Base-by-base conservation (phyloP, 345 rosid genomes). In the Aurinia saxatilis region DNA sequence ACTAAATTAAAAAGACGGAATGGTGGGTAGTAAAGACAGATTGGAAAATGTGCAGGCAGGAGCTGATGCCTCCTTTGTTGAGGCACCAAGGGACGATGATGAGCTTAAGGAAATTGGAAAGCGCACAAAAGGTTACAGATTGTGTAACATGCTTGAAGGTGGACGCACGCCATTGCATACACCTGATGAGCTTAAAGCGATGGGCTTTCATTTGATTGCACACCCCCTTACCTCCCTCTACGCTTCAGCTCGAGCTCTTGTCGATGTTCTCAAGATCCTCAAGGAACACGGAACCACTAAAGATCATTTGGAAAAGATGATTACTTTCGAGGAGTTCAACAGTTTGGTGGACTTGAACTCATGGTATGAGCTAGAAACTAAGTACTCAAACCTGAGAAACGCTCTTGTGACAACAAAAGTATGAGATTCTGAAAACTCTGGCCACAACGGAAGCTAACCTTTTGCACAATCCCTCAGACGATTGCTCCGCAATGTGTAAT, bases 91-190 rank as follows among this genome's bases (percentile, higher is more conserved):
- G 57, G 71, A 78, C 29, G 77, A 78, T 0, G 65, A 63, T 5
- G 70, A 63, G 70, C 69, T 71, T 10, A 75, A 57, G 67, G 83
- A 81, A 66, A 78, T 75, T 2, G 83, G 77, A 29, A 54, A 36
- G 7, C 62, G 49, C 5, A 75, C 82, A 37, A 83, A 75, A 29
- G 85, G 78, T 5, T 81, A 71, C 47, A 65, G 82, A 54, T 65
- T 75, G 10, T 81, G 84, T 49, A 81, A 83, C 64, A 75, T 79
- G 85, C 50, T 79, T 44, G 85, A 79, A 81, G 82, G 85, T 15
- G 84, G 88, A 14, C 58, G 64, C 2, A 81, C 85, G 2, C 83
- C 83, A 1, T 63, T 83, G 69, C 84, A 72, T 56, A 54, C 72
- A 0, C 83, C 85, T n/a, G 74, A 80, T 66, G 81, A 83, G 76